These are phyloP conservation scores for Suhomyces canberraensis DNA, from an alignment of 805 yeast genomes.

Conservation along the genomic window DNA sequence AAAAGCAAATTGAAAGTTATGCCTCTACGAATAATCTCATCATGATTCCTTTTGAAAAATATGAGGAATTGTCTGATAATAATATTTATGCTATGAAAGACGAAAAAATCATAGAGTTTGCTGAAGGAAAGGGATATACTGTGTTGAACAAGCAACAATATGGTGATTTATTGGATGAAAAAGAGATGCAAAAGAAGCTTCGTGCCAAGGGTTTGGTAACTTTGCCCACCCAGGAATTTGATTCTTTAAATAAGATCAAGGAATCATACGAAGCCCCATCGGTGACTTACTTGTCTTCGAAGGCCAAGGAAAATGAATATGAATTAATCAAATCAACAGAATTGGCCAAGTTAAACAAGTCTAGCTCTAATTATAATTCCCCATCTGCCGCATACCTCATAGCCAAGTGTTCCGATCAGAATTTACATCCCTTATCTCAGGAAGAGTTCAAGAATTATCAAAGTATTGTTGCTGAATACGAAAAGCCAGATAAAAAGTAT, in stretches of 20 bases:
- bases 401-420: slow-evolving; percentile 18
- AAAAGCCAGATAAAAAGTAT: slow-evolving; percentile 32
- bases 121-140: slow-evolving; percentile 25
- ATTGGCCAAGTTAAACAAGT: slow-evolving; percentile 14
- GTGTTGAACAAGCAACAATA: slow-evolving; percentile 26
- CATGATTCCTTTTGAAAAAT: slow-evolving; percentile 29
- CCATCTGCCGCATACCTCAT: slow-evolving; percentile 27
- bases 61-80: slow-evolving; percentile 25
- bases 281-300: slow-evolving; percentile 17
- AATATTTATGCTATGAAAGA: slow-evolving; percentile 21
- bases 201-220: slow-evolving; percentile 31
- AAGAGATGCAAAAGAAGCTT: slow-evolving; percentile 32
- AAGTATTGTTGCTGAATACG: slow-evolving; percentile 21
- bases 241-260: slow-evolving; percentile 11
- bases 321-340: slow-evolving; percentile 13
- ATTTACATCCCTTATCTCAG: slow-evolving; percentile 9
- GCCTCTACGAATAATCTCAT: slow-evolving; percentile 32
- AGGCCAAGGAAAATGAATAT: slow-evolving; percentile 10
- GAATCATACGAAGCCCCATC: slow-evolving; percentile 19
- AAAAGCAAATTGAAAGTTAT: slow-evolving; percentile 30
- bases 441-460: slow-evolving; percentile 13
- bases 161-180: slow-evolving; percentile 26
- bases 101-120: slow-evolving; percentile 21
- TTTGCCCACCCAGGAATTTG: slow-evolving; percentile 23
- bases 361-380: slow-evolving; percentile 8